phyloP scores from a whole-genome alignment of 306 rosid species.

The Glycine soja region DNA sequence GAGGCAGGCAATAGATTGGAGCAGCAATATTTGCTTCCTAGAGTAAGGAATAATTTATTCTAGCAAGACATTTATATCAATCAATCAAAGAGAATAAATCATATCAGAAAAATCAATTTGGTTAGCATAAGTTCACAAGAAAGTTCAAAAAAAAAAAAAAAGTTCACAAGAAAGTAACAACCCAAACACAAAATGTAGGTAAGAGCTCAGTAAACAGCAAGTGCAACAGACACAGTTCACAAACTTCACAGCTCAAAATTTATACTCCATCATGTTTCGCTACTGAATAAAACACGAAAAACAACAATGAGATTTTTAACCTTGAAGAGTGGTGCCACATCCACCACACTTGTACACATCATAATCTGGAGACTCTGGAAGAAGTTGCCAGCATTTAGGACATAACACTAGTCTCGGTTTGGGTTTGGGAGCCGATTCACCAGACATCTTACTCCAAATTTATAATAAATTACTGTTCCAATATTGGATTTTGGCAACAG shows the following conservation, averaged over 20 bases:
- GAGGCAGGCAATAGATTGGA: conserved; percentile 1
- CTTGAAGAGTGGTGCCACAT: conserved; percentile 79
- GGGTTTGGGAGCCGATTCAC: conserved; percentile 59
- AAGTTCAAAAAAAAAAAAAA: too few relatives aligned
- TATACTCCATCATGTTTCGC: conserved; percentile 1
- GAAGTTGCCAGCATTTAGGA: conserved; percentile 78
- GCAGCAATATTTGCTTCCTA: conserved; percentile 13
- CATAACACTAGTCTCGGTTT: conserved; percentile 79
- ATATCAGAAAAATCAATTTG: neutral
- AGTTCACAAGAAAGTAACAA: neutral
- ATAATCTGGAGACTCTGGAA: conserved; percentile 68
- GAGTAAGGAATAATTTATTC: neutral
- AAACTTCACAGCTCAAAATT: conserved; percentile 17
- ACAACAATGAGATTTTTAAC: conserved; percentile 48
- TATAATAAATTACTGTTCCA: conserved; percentile 35
- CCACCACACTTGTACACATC: conserved; percentile 88
- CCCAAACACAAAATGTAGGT: conserved; percentile 10
- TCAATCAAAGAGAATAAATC: conserved; percentile 8
- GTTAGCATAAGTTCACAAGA: neutral
- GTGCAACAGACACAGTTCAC: neutral
- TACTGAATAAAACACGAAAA: neutral
- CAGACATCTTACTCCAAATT: conserved; percentile 58
- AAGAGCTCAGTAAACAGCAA: conserved; percentile 12
- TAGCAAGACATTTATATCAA: neutral
- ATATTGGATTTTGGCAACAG: conserved; percentile 35